Evolutionary conservation across 1,139 yeast species (phyloP).

Genomic region (Casaregolazyma lundiana): DNA sequence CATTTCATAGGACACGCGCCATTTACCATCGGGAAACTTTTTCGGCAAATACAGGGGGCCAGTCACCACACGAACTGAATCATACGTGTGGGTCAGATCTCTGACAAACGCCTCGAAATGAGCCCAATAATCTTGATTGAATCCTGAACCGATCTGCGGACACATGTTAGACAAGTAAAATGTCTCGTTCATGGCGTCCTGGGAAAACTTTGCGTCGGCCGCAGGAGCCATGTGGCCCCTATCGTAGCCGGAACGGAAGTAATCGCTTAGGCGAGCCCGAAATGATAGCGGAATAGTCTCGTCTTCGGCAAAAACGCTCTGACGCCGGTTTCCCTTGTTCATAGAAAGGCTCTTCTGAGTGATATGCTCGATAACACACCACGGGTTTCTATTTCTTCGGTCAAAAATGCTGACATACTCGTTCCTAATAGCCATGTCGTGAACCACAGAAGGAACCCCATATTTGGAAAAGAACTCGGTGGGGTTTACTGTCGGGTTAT

Average conservation of each 20-base stretch:
- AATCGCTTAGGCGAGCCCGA: constrained; percentile 73
- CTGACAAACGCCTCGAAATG: constrained; percentile 89
- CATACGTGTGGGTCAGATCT: constrained; percentile 60
- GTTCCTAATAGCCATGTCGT: constrained; percentile 66
- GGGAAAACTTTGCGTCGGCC: constrained; percentile 89
- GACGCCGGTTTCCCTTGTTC: constrained; percentile 60
- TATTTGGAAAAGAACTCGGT: constrained; percentile 53
- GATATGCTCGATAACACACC: constrained; percentile 88
- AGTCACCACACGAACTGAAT: constrained; percentile 77
- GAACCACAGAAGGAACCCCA: constrained; percentile 94
- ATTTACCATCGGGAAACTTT: constrained; percentile 70
- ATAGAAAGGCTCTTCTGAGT: constrained; percentile 64
- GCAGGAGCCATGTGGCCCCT: constrained; percentile 98
- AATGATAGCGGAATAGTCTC: constrained; percentile 73
- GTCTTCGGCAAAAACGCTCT: constrained; percentile 82
- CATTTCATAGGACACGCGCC: constrained; percentile 79
- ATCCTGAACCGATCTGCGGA: constrained; percentile 97
- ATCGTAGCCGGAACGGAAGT: constrained; percentile 92
- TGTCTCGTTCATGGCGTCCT: constrained; percentile 91
- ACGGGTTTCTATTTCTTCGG: constrained; percentile 79
- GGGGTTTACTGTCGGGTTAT: constrained; percentile 46
- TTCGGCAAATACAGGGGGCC: constrained; percentile 93
- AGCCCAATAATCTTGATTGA: constrained; percentile 97
- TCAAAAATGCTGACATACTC: constrained; percentile 87
- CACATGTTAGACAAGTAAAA: constrained; percentile 84